phyloP scores from a whole-genome alignment of 2,329 filamentous ascomycete species.

The Fusarium ramigenum region DNA sequence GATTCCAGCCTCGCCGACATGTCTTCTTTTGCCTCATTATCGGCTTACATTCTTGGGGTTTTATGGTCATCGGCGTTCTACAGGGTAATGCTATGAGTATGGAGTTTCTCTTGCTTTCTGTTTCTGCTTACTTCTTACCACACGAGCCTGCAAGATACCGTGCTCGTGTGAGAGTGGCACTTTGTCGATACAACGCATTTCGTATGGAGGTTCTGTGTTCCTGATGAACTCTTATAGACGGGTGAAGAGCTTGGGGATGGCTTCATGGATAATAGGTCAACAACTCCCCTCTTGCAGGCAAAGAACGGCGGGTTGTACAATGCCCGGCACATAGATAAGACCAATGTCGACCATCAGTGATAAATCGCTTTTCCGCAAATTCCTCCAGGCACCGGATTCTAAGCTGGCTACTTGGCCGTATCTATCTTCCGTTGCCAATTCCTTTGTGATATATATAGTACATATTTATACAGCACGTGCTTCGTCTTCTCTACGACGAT shows the following conservation, averaged over 20 bases:
- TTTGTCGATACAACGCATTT: constrained; percentile 8
- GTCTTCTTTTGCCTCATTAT: constrained; percentile 6
- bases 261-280: constrained; percentile 3
- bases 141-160: neutral
- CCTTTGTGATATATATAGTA: constrained; percentile 23
- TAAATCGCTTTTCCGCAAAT: neutral
- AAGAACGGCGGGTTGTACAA: constrained; percentile 6
- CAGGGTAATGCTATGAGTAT: constrained; percentile 19
- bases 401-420: neutral
- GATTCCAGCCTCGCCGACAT: constrained; percentile 6
- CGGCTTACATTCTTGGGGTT: constrained; percentile 28
- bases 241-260: neutral
- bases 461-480: constrained; percentile 12
- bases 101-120: constrained; percentile 14
- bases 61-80: constrained; percentile 38
- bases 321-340: constrained; percentile 31
- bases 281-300: constrained; percentile 19
- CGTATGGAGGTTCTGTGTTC: neutral
- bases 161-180: neutral
- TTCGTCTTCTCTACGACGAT: neutral
- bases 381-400: neutral
- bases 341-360: constrained; percentile 2
- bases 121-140: neutral
- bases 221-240: constrained; percentile 16
- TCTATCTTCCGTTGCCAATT: constrained; percentile 2